A percentile compares a stretch with the other conserved stretches of the same genome.
phyloP scores from a whole-genome alignment of 2,329 filamentous ascomycete genomes.

The Fusarium concolor region DNA sequence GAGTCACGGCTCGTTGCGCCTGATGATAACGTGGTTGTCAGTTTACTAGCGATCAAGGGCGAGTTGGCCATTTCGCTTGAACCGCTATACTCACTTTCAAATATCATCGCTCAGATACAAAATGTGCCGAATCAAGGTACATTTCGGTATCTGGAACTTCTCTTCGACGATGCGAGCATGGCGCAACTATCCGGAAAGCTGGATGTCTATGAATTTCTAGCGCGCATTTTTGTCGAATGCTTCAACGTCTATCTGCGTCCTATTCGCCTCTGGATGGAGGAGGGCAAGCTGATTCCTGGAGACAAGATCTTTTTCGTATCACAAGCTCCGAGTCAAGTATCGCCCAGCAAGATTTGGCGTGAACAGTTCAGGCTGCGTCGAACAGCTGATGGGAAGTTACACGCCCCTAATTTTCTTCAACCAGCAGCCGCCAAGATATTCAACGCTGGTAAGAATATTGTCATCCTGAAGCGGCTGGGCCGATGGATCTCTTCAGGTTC shows the following conservation, averaged over 20 bases:
- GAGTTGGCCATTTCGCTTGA: conserved; percentile 66
- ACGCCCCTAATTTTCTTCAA: conserved; percentile 80
- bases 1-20: conserved; percentile 71
- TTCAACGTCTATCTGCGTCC: conserved; percentile 85
- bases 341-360: conserved; percentile 78
- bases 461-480: conserved; percentile 81
- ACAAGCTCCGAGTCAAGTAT: conserved; percentile 65
- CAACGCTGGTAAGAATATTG: conserved; percentile 87
- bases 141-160: conserved; percentile 81
- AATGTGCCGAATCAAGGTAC: conserved; percentile 62
- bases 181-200: conserved; percentile 77
- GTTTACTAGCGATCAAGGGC: conserved; percentile 70
- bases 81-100: conserved; percentile 70
- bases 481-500: conserved; percentile 57
- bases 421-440: conserved; percentile 79
- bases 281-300: conserved; percentile 73
- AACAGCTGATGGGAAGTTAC: conserved; percentile 68
- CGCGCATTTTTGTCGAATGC: conserved; percentile 80
- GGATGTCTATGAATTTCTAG: conserved; percentile 70
- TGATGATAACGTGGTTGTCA: conserved; percentile 68
- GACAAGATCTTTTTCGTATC: conserved; percentile 83
- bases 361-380: conserved; percentile 76
- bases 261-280: conserved; percentile 85
- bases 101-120: conserved; percentile 69
- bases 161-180: conserved; percentile 77